Conservation (phyloP, 306 rosid species). For the Fagus sylvatica region DNA sequence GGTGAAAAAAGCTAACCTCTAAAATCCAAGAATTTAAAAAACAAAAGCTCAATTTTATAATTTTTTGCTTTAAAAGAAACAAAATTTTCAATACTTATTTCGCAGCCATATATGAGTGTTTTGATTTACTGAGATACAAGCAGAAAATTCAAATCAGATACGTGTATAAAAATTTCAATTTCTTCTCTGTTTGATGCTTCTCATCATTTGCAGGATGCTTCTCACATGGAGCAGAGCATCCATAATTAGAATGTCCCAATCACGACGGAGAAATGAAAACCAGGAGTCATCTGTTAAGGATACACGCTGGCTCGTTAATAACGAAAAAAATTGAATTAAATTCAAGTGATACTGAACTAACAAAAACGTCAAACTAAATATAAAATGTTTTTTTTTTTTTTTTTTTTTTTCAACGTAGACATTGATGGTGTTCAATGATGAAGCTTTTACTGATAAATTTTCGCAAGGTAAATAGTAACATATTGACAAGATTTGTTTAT, state of each 20-base stretch:
- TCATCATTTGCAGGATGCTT: conserved; percentile 84
- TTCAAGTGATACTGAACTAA: neutral
- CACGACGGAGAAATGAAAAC: conserved; percentile 64
- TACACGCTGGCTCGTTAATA: conserved; percentile 17
- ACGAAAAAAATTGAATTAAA: neutral
- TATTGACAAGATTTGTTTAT: neutral
- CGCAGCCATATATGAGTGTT: no score
- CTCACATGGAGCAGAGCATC: conserved; percentile 86
- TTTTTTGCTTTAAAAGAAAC: neutral
- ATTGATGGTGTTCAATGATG: no score
- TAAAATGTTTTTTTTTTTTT: no score
- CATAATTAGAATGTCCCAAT: conserved; percentile 91
- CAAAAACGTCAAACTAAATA: neutral
- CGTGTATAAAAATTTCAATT: no score
- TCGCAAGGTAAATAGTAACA: neutral
- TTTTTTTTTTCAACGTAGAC: no score
- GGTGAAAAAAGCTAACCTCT: no score
- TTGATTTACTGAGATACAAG: no score
- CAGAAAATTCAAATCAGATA: conserved; percentile 46
- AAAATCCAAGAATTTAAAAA: no score
- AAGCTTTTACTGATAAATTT: neutral
- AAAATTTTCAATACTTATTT: neutral
- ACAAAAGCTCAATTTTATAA: neutral
- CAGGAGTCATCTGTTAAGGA: conserved; percentile 63
- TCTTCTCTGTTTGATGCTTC: conserved; percentile 51